Base-by-base conservation (phyloP, 192 early-diverging fungal genomes). In the Linnemannia elongata region DNA sequence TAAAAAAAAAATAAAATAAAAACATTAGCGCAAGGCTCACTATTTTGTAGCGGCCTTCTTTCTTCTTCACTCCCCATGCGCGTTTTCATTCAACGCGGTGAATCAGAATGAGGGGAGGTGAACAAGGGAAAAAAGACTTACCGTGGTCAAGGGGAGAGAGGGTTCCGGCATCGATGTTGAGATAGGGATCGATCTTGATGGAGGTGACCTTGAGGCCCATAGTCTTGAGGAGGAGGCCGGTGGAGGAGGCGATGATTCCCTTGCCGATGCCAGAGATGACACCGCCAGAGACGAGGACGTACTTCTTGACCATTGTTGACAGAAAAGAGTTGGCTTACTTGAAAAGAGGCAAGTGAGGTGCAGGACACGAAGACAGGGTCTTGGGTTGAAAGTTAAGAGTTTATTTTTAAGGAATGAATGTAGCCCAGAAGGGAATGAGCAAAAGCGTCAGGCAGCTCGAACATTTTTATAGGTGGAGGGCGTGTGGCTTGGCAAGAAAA, bases 251-350 rank as follows among this genome's bases (percentile, higher is more conserved):
- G 92, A 99, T 99, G 77, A 99, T 97, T 49, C 99, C 99, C 90
- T 99, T 99, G 79, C 99, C 99, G 88, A 99, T 99, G 69, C 99
- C 98, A 24, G 98, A 99, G 85, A 99, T 99, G 74, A 99, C 98
- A 85, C 99, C 99, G 42, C 98, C 98, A 79, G 96, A 97, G 72
- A 99, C 97, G 84, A 99, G 88, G 75, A 99, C 97, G 93, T 99
- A 99, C 91, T 99, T 99, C 30, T 87, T 87, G 76, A 78, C 85
- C 85, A 87, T 87, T 44, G 9, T 81, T 33, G 73, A 54, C 13
- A 45, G 44, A 18, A 72, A n/a, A 5, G 36, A 54, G 6, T 44
- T 47, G 39, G 36, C 35, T 71, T 22, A 60, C n/a, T 36, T 44
- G 54, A 72, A 82, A 1, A 52, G 13, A 52, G 45, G n/a, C 33